A percentile compares a stretch with the other conserved stretches of the same genome.
Conservation (phyloP, 306 rosid genomes). For the Trichosanthes cucumerina region DNA sequence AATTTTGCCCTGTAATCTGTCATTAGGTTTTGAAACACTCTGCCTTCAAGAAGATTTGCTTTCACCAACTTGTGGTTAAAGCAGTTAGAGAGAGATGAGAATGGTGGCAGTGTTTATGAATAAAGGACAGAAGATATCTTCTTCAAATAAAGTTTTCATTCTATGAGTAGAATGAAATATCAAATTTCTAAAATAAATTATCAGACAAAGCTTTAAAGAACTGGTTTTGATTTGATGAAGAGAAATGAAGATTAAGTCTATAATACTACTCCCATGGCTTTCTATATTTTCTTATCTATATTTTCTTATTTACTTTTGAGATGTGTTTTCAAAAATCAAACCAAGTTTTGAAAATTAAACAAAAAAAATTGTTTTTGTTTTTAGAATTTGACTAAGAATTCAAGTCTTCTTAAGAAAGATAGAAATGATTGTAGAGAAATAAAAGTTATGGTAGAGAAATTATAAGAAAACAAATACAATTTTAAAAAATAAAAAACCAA, state of each 20-base stretch:
- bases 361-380: no score
- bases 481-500: no score
- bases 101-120: neutral
- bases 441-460: no score
- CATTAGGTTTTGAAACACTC: neutral
- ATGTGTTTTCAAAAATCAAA: no score
- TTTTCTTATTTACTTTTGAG: no score
- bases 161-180: neutral
- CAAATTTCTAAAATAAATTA: neutral
- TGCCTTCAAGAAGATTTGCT: neutral
- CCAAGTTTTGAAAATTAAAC: no score
- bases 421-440: no score
- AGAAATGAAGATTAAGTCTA: neutral
- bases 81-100: neutral
- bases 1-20: conserved; percentile 29
- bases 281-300: no score
- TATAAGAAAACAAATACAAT: no score
- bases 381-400: no score
- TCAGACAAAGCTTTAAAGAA: neutral
- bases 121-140: neutral
- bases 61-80: neutral
- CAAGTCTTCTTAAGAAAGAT: no score
- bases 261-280: no score
- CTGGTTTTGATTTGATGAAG: neutral
- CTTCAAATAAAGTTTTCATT: neutral